These are phyloP conservation scores for Saccharomyces hybrid DNA, from an alignment of 1,139 yeast species.

Conservation along the genomic window DNA sequence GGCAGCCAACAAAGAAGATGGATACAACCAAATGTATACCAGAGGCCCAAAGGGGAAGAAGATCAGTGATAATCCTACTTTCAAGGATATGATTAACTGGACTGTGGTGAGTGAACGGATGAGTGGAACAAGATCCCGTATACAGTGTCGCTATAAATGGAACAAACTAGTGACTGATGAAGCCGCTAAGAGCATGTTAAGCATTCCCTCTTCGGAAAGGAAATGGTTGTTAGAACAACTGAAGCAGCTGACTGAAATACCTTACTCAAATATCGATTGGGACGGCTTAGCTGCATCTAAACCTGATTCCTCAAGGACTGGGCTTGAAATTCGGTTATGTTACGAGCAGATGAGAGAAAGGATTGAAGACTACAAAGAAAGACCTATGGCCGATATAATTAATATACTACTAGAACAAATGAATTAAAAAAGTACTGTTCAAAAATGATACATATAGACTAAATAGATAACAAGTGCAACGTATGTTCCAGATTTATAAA, in stretches of 20 bases:
- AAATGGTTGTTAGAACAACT: constrained; percentile 47
- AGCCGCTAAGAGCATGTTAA: constrained; percentile 28
- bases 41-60: constrained; percentile 16
- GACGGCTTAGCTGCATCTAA: constrained; percentile 40
- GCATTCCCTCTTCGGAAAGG: constrained; percentile 34
- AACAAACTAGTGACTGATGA: constrained; percentile 56
- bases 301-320: constrained; percentile 37
- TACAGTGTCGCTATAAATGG: constrained; percentile 88
- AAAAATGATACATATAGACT: not conserved
- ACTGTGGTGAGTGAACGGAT: constrained; percentile 71
- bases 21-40: constrained; percentile 14
- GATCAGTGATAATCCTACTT: constrained; percentile 14
- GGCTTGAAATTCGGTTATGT: constrained; percentile 36
- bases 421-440: not conserved
- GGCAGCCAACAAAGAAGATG: constrained; percentile 19
- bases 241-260: constrained; percentile 38
- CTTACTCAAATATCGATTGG: constrained; percentile 50
- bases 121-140: constrained; percentile 73
- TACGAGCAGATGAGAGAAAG: constrained; percentile 35
- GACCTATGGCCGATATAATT: not conserved
- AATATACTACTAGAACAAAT: not conserved
- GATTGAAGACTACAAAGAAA: constrained; percentile 1
- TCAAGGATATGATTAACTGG: constrained; percentile 54
- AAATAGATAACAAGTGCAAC: not conserved
- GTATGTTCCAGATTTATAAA: not conserved